A percentile compares a stretch with the other conserved stretches of the same genome.
These are phyloP conservation scores for Trichoderma lentiforme DNA, from an alignment of 2,329 filamentous ascomycete species.

Conservation along the genomic window DNA sequence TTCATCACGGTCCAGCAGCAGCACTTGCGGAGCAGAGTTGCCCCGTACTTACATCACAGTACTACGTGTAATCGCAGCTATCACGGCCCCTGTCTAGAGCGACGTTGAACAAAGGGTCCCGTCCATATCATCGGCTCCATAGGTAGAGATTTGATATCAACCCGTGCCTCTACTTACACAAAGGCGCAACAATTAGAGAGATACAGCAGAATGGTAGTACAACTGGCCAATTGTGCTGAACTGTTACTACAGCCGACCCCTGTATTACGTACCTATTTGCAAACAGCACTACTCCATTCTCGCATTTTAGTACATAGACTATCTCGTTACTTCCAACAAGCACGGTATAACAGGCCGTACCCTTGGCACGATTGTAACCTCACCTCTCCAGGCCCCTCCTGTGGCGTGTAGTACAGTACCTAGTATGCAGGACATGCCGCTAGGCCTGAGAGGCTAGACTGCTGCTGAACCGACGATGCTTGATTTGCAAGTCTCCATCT, in stretches of 20 bases:
- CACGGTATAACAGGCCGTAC: background rate
- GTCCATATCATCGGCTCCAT: background rate
- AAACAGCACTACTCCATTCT: background rate
- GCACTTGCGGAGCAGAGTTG: background rate
- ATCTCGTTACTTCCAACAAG: background rate
- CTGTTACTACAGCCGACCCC: background rate
- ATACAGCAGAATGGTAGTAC: background rate
- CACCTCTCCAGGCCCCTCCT: slow-evolving; percentile 2
- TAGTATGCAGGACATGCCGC: background rate
- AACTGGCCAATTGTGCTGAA: background rate
- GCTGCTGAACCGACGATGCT: background rate
- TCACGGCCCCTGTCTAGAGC: background rate
- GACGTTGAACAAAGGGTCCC: background rate
- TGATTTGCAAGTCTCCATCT: background rate
- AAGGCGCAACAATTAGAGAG: background rate
- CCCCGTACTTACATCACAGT: background rate
- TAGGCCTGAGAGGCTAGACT: background rate
- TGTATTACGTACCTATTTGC: background rate
- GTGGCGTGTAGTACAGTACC: background rate
- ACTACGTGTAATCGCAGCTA: background rate
- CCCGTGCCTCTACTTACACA: background rate
- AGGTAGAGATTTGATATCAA: background rate
- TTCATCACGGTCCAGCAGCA: background rate
- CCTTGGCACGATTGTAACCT: slow-evolving; percentile 8
- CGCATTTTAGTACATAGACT: background rate